Evolutionary conservation across 768 basidiomycete genomes (phyloP).

Genomic region (Cystobasidium tubakii): DNA sequence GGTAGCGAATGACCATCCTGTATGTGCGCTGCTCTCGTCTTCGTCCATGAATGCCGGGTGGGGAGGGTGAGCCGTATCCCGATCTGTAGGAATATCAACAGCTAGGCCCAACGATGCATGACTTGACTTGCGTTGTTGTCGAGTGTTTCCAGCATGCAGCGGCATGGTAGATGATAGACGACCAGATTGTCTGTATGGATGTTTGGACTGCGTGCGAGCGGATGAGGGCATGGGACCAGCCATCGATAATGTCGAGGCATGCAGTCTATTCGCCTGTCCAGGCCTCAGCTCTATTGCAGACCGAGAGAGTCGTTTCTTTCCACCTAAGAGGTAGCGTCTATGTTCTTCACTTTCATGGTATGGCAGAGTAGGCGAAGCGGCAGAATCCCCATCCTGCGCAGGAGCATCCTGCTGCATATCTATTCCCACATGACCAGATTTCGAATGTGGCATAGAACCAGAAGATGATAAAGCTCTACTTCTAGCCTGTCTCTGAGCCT

Average conservation of each 20-base stretch:
- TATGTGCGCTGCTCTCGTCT: background rate
- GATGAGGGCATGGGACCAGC: background rate
- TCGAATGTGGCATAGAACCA: background rate
- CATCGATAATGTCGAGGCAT: background rate
- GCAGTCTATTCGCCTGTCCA: background rate
- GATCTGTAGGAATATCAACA: background rate
- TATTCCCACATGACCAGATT: constrained; percentile 27
- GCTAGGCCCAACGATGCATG: background rate
- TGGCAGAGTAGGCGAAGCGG: background rate
- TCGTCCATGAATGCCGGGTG: background rate
- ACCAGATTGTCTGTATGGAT: constrained; percentile 5
- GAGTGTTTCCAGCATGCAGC: background rate
- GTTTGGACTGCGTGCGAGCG: background rate
- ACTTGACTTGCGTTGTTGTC: background rate
- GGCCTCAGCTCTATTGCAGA: constrained; percentile 19
- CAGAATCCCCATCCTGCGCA: background rate
- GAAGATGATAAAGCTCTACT: background rate
- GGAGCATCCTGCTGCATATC: background rate
- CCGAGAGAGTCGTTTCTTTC: constrained; percentile 26
- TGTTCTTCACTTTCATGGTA: constrained; percentile 2
- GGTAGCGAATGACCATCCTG: constrained; percentile 34
- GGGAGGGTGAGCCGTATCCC: background rate
- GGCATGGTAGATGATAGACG: background rate
- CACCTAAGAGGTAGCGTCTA: constrained; percentile 6
- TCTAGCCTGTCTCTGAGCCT: background rate